Evolutionary conservation across 140 eudicot genomes (phyloP).

Genomic region (Oenanthe javanica): DNA sequence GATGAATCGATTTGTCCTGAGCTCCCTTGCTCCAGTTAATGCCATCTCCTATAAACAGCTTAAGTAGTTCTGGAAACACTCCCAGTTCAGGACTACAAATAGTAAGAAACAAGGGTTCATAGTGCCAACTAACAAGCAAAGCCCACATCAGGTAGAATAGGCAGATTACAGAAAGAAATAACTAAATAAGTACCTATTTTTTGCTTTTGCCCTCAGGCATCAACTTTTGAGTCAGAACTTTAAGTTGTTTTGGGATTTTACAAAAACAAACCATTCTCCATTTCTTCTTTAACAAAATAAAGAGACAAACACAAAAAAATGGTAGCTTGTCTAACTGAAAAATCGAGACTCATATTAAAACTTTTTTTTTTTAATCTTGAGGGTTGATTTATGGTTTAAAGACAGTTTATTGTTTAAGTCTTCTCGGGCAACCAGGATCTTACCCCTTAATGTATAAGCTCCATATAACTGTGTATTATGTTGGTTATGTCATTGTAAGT

Average conservation of each 20-base stretch:
- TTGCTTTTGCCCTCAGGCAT: not conserved
- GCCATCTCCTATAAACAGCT: slow-evolving; percentile 83
- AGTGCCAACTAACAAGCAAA: not conserved
- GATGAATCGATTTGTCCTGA: too few species aligned
- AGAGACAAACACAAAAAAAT: not conserved
- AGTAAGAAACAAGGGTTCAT: slow-evolving; percentile 9
- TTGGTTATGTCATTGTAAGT: too few species aligned
- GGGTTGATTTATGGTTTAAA: too few species aligned
- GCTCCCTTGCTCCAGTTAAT: slow-evolving; percentile 37
- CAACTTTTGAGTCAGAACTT: not conserved
- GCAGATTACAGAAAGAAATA: not conserved
- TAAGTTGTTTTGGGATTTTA: not conserved
- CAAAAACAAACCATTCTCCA: not conserved
- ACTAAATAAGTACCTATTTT: not conserved
- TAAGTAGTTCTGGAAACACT: slow-evolving; percentile 64
- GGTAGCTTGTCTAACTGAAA: not conserved
- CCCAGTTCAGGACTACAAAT: slow-evolving; percentile 88
- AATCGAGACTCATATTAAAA: not conserved
- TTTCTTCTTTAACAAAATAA: not conserved
- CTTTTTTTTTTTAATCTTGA: too few species aligned
- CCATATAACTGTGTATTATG: too few species aligned
- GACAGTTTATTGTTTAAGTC: too few species aligned
- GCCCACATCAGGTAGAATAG: not conserved
- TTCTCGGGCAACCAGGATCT: too few species aligned
- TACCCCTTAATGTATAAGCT: too few species aligned